Evolutionary conservation across 805 yeast genomes (phyloP), one percentile per base, ranked within the genome.

Genomic region (Clavispora carvajalis): DNA sequence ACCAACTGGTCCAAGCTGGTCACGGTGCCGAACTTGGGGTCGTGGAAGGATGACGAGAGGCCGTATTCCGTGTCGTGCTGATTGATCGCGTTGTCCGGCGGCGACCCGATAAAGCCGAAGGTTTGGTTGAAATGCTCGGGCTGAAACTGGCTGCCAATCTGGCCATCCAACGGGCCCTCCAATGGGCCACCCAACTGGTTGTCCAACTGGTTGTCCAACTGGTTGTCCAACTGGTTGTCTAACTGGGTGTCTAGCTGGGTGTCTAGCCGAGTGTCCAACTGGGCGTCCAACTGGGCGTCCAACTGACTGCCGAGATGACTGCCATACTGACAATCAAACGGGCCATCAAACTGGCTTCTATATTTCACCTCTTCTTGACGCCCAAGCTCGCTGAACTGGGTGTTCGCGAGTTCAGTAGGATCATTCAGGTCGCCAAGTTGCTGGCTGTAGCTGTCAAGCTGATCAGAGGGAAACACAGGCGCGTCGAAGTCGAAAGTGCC

Each of bases 1-100:
- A 67, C 59, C 28, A 67, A 45, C 44, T 61, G 70, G 44, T 68
- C 71, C 34, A 68, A 49, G 46, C 59, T 63, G 35, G 43, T 44
- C 31, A 41, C 25, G 26, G 45, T 48, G 39, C 26, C 25, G 36
- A 11, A 23, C 23, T 37, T 39, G 18, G 15, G 24, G 34, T 35
- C 31, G 33, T 21, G 31, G 35, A 31, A 21, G 2, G 34, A 31
- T 8, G 34, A 31, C 15, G 23, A 18, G 7, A 31, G 23, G 7
- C 34, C 22, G 11, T 9, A 31, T 6, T 31, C 34, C n/a, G n/a
- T n/a, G n/a, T n/a, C n/a, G n/a, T n/a, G n/a, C n/a, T n/a, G n/a
- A n/a, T n/a, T n/a, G n/a, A 37, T 31, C 1, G 37, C 36, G 22
- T 40, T 45, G 12, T 40, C 44, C 19, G 46, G 48, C 7, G 54